Evolutionary conservation across 2,329 filamentous ascomycete species (phyloP).

Genomic region (Ceratocystis papillata): DNA sequence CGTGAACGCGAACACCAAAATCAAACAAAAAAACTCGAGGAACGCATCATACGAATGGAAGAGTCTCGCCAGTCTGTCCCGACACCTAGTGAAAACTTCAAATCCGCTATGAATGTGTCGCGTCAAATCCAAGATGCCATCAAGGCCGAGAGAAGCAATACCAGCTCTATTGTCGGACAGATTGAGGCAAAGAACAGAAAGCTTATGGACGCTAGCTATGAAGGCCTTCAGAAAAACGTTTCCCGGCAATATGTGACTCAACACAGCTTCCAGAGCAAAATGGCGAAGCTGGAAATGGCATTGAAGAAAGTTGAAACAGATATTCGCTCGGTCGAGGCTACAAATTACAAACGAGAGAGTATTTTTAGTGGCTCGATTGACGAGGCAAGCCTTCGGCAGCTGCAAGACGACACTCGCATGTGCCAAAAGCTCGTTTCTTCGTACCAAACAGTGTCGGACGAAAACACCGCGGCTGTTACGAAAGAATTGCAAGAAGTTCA

Average conservation of each 20-base stretch:
- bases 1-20: background rate
- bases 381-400: background rate
- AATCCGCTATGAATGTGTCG: background rate
- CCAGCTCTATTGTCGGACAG: background rate
- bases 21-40: background rate
- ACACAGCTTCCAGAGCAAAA: background rate
- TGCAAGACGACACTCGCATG: background rate
- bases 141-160: background rate
- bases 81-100: background rate
- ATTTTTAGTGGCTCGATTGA: background rate
- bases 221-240: background rate
- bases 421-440: background rate
- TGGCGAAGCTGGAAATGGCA: background rate
- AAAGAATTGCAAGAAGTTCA: background rate
- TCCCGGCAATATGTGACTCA: background rate
- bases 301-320: background rate
- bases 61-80: background rate
- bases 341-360: background rate
- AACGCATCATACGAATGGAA: background rate
- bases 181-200: background rate
- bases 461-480: background rate
- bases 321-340: background rate
- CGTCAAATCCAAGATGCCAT: background rate
- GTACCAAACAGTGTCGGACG: background rate
- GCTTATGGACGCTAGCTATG: background rate